These are phyloP conservation scores for baker's yeast (Saccharomyces cerevisiae) DNA, from an alignment of 805 yeast genomes.

Conservation along the genomic window DNA sequence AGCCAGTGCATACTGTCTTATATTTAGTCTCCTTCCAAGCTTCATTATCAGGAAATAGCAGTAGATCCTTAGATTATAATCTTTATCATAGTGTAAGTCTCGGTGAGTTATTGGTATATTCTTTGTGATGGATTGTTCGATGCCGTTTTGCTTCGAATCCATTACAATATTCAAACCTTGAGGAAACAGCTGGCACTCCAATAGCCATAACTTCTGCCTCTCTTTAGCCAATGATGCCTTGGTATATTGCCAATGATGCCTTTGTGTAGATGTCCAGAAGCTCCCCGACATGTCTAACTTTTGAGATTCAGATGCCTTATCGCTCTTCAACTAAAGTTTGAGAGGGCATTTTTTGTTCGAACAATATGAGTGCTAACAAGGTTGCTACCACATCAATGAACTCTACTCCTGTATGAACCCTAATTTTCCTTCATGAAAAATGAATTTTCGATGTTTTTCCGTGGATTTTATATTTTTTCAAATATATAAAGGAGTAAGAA, in stretches of 20 bases:
- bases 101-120: conserved; percentile 35
- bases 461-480: background rate
- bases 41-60: conserved; percentile 67
- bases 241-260: conserved; percentile 73
- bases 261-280: conserved; percentile 80
- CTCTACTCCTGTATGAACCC: background rate
- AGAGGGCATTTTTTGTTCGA: background rate
- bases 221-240: conserved; percentile 45
- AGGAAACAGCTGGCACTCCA: conserved; percentile 32
- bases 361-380: background rate
- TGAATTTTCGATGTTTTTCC: background rate
- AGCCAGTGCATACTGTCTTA: conserved; percentile 77
- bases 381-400: background rate
- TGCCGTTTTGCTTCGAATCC: conserved; percentile 19
- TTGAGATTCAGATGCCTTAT: background rate
- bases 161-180: conserved; percentile 30
- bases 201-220: conserved; percentile 35
- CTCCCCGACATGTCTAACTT: conserved; percentile 55
- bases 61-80: conserved; percentile 63
- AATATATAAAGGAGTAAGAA: background rate
- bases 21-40: conserved; percentile 67
- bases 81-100: conserved; percentile 36
- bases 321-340: background rate
- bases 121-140: conserved; percentile 31
- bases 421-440: background rate